A percentile compares a stretch with the other conserved stretches of the same genome.
phyloP scores from a whole-genome alignment of 441 rosid species.

The Hura crepitans region DNA sequence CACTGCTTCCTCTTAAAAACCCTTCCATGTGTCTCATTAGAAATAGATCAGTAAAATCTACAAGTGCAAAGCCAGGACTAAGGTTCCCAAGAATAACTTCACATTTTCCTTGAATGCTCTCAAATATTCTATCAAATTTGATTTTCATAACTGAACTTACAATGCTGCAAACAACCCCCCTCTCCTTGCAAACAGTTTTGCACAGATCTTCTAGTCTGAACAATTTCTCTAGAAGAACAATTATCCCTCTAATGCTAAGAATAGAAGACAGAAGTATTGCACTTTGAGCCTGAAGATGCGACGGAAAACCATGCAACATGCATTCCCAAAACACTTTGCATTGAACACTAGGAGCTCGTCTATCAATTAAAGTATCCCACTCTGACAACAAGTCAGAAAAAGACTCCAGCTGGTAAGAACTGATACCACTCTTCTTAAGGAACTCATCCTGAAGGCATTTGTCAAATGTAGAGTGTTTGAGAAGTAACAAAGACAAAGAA shows the following conservation, averaged over 20 bases:
- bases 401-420: slow-evolving; percentile 56
- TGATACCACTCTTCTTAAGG: slow-evolving; percentile 58
- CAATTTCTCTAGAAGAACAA: slow-evolving; percentile 57
- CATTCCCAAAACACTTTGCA: slow-evolving; percentile 80
- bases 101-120: slow-evolving; percentile 65
- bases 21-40: slow-evolving; percentile 86
- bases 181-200: slow-evolving; percentile 42
- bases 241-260: slow-evolving; percentile 64
- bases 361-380: slow-evolving; percentile 59
- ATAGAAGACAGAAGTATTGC: slow-evolving; percentile 73
- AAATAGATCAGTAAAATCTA: slow-evolving; percentile 64
- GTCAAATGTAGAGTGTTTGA: slow-evolving; percentile 74
- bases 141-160: slow-evolving; percentile 65
- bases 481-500: slow-evolving; percentile 67
- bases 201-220: slow-evolving; percentile 49
- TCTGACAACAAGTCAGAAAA: slow-evolving; percentile 49
- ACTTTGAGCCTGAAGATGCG: slow-evolving; percentile 57
- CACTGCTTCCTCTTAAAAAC: slow-evolving; percentile 54
- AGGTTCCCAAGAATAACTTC: slow-evolving; percentile 58
- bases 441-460: slow-evolving; percentile 64
- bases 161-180: slow-evolving; percentile 48
- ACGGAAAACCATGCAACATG: slow-evolving; percentile 92
- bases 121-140: slow-evolving; percentile 77
- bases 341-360: slow-evolving; percentile 58
- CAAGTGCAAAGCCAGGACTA: slow-evolving; percentile 46